phyloP scores from a whole-genome alignment of 257 asterid genomes.

The Apocynum venetum region DNA sequence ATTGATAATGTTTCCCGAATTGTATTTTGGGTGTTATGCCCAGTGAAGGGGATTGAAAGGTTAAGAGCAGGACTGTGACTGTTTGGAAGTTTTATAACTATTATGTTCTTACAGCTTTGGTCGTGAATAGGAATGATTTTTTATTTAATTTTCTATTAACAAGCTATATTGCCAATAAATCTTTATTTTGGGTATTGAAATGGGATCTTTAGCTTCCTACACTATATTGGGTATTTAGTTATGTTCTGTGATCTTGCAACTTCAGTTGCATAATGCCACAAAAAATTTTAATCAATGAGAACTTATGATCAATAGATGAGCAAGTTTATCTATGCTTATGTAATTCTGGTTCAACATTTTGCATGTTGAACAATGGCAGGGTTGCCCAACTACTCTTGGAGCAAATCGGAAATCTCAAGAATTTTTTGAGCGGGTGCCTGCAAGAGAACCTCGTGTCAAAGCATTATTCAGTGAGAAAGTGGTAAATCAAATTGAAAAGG shows the following conservation, averaged over 20 bases:
- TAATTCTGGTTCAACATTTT: background rate
- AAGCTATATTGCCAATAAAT: background rate
- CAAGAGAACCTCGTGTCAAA: slow-evolving; percentile 85
- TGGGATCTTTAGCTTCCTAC: background rate
- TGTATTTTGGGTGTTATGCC: background rate
- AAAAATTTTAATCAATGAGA: background rate
- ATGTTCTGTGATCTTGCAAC: background rate
- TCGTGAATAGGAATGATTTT: background rate
- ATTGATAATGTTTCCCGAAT: background rate
- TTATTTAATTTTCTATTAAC: background rate
- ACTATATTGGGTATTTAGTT: background rate
- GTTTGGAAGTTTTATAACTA: background rate
- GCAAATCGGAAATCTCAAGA: slow-evolving; percentile 94
- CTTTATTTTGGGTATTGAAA: background rate
- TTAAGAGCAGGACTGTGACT: background rate
- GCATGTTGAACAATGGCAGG: slow-evolving; percentile 45
- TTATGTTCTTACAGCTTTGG: background rate
- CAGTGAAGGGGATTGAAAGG: background rate
- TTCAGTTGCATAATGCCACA: background rate
- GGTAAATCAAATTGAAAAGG: slow-evolving; percentile 82
- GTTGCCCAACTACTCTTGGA: slow-evolving; percentile 98
- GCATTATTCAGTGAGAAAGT: slow-evolving; percentile 78
- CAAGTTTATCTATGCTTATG: background rate
- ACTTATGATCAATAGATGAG: background rate
- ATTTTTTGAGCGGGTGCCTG: slow-evolving; percentile 92